These are phyloP conservation scores for Geotrichum aggregatum DNA, from an alignment of 1,139 yeast species.

Conservation along the genomic window DNA sequence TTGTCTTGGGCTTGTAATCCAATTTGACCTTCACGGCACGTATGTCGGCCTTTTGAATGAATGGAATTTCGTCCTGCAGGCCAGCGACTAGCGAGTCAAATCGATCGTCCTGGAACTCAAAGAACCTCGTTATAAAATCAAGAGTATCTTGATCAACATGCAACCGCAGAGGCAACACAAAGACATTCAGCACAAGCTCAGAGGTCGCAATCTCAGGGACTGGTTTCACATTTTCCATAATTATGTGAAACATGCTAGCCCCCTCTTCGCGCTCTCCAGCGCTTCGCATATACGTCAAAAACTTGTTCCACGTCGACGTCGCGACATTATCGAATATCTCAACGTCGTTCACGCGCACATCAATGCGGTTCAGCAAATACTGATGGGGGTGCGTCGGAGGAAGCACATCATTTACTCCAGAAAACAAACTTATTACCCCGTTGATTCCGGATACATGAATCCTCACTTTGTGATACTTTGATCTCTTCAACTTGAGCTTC, in stretches of 20 bases:
- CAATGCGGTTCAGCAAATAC: conserved; percentile 45
- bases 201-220: conserved; percentile 59
- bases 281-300: conserved; percentile 64
- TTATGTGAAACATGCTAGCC: conserved; percentile 57
- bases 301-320: conserved; percentile 88
- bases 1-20: conserved; percentile 88
- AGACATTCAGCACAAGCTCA: conserved; percentile 57
- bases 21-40: conserved; percentile 61
- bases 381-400: conserved; percentile 7
- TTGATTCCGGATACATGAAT: conserved; percentile 55
- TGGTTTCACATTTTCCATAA: conserved; percentile 62
- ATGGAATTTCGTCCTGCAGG: conserved; percentile 53
- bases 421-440: conserved; percentile 46
- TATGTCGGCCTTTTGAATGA: conserved; percentile 64
- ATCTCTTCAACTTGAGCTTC: conserved; percentile 57
- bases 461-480: conserved; percentile 58
- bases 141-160: conserved; percentile 92
- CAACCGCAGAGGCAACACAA: conserved; percentile 67
- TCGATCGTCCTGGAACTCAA: conserved; percentile 71
- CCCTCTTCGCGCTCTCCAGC: conserved; percentile 69
- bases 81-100: conserved; percentile 51
- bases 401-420: conserved; percentile 40
- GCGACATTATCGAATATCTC: conserved; percentile 74
- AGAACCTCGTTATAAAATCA: conserved; percentile 74
- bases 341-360: conserved; percentile 48